Conservation (phyloP, 331 rosid genomes). For the Acacia pycnantha region DNA sequence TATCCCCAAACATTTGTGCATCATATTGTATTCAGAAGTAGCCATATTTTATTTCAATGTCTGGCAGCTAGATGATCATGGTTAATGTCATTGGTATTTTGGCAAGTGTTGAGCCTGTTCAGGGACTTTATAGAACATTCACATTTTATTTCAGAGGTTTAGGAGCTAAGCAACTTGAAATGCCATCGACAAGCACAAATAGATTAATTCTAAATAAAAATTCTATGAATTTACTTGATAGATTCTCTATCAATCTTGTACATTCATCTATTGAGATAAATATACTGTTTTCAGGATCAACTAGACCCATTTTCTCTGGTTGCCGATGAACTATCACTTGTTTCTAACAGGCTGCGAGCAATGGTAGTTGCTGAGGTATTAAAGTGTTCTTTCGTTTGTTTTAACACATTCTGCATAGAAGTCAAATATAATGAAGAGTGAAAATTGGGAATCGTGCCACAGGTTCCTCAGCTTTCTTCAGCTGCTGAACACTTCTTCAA, state of each 20-base stretch:
- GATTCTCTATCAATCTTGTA: neutral
- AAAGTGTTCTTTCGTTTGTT: constrained; percentile 14
- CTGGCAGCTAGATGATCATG: neutral
- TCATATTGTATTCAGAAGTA: neutral
- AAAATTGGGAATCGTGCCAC: constrained; percentile 28
- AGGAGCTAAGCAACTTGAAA: neutral
- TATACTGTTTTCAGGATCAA: constrained; percentile 60
- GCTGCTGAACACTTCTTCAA: constrained; percentile 97
- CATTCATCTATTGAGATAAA: constrained; percentile 5
- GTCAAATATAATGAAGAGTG: neutral
- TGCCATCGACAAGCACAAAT: neutral
- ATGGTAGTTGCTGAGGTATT: constrained; percentile 92
- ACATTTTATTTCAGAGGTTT: neutral
- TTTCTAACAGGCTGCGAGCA: constrained; percentile 69
- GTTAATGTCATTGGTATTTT: neutral
- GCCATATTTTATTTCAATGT: neutral
- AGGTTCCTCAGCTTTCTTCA: constrained; percentile 98
- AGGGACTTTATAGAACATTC: neutral
- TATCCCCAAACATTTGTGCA: neutral
- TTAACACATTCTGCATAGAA: neutral
- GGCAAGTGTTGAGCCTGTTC: neutral
- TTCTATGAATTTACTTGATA: neutral
- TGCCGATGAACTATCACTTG: constrained; percentile 77
- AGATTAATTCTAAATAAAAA: neutral
- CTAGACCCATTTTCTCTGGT: constrained; percentile 94